Percentiles rank a stretch among this genome's conserved stretches.
Evolutionary conservation across 2,329 filamentous ascomycete genomes (phyloP).

Genomic region (Aspergillus pseudotamarii): DNA sequence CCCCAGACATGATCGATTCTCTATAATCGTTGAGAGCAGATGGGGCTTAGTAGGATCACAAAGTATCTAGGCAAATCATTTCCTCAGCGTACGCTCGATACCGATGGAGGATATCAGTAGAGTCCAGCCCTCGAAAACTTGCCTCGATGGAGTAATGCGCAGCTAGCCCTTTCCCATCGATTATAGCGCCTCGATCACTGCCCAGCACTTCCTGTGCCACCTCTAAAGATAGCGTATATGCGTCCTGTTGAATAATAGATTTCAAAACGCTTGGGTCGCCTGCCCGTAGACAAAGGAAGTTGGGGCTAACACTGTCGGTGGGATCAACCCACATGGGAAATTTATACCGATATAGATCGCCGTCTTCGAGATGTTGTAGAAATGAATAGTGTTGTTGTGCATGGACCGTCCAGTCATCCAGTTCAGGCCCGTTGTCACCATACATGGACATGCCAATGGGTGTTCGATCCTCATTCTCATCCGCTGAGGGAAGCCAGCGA

Average conservation of each 20-base stretch:
- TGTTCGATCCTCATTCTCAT: constrained; percentile 42
- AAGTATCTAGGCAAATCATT: constrained; percentile 47
- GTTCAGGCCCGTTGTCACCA: constrained; percentile 46
- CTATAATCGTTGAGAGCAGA: neutral
- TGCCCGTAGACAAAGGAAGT: constrained; percentile 59
- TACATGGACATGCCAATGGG: constrained; percentile 56
- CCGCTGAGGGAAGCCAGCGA: constrained; percentile 53
- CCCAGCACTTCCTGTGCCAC: constrained; percentile 20
- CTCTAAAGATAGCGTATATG: constrained; percentile 41
- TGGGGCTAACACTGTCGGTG: constrained; percentile 55
- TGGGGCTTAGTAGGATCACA: neutral
- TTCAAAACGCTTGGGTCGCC: constrained; percentile 53
- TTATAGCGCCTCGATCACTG: constrained; percentile 40
- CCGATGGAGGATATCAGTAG: constrained; percentile 57
- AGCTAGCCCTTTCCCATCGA: constrained; percentile 58
- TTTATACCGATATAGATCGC: constrained; percentile 51
- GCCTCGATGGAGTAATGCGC: constrained; percentile 57
- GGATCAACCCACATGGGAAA: constrained; percentile 52
- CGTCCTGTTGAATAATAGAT: constrained; percentile 44
- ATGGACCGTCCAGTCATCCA: constrained; percentile 55
- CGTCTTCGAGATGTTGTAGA: constrained; percentile 54
- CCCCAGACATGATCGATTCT: neutral
- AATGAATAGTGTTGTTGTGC: constrained; percentile 50
- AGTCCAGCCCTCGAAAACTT: constrained; percentile 46
- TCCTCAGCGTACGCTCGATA: constrained; percentile 58